Percentiles rank a stretch among this genome's conserved stretches.
Conservation (phyloP, 345 rosid species). For the rapeseed (Brassica napus) region Da-Ae NC_063450.1:42386001-42386500, state of each 20-base stretch:
- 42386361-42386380: background rate
- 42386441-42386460: slow-evolving; percentile 43
- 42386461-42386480: slow-evolving; percentile 94
- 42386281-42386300: background rate
- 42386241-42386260: background rate
- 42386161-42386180: background rate
- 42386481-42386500: slow-evolving; percentile 83
- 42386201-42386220: background rate
- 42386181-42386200: background rate
- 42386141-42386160: background rate
- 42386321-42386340: slow-evolving; percentile 18
- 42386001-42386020: background rate
- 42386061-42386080: slow-evolving; percentile 1
- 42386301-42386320: slow-evolving; percentile 12
- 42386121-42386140: background rate
- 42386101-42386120: background rate
- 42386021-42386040: slow-evolving; percentile 4
- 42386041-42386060: background rate
- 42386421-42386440: slow-evolving; percentile 22
- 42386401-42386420: slow-evolving; percentile 22
- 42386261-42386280: background rate
- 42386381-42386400: slow-evolving; percentile 5
- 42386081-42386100: slow-evolving; percentile 9
- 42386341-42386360: background rate
- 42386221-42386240: slow-evolving; percentile 14